Percentiles rank a stretch among this genome's conserved stretches.
Conservation (phyloP, 2,329 filamentous ascomycete genomes). For the Aspergillus arachidicola region DNA sequence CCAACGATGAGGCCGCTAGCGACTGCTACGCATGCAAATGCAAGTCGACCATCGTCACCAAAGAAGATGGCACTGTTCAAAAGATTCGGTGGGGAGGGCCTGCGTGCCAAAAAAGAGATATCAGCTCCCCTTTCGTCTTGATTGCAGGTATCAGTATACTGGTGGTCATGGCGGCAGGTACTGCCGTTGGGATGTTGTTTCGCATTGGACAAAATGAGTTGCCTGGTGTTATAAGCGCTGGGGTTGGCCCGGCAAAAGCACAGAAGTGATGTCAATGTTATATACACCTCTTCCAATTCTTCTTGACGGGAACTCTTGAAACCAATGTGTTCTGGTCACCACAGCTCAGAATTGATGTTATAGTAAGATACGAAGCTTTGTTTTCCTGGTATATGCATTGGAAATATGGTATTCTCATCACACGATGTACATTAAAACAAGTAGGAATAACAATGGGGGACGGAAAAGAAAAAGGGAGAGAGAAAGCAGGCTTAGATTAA, state of each 20-base stretch:
- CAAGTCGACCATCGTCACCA: slow-evolving; percentile 56
- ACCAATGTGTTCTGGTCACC: background rate
- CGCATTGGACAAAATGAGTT: slow-evolving; percentile 83
- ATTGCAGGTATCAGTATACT: slow-evolving; percentile 74
- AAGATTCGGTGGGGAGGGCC: slow-evolving; percentile 79
- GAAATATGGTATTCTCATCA: background rate
- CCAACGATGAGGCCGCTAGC: slow-evolving; percentile 36
- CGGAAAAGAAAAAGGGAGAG: background rate
- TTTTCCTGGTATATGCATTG: background rate
- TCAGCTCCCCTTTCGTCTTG: slow-evolving; percentile 87
- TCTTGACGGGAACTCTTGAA: background rate
- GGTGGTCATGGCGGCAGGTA: slow-evolving; percentile 67
- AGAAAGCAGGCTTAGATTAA: background rate
- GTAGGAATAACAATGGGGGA: background rate
- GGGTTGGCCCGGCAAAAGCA: slow-evolving; percentile 71
- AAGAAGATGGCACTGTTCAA: slow-evolving; percentile 55
- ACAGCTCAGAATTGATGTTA: background rate
- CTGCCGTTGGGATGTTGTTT: slow-evolving; percentile 77
- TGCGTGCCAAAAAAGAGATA: slow-evolving; percentile 87
- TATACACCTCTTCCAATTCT: background rate
- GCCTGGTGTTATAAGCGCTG: slow-evolving; percentile 93
- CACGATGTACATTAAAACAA: background rate
- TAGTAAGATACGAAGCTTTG: background rate
- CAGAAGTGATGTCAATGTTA: slow-evolving; percentile 39
- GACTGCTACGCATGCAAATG: slow-evolving; percentile 83